These are phyloP conservation scores for Botrytis elliptica DNA, from an alignment of 2,329 filamentous ascomycete species.

Conservation along the genomic window DNA sequence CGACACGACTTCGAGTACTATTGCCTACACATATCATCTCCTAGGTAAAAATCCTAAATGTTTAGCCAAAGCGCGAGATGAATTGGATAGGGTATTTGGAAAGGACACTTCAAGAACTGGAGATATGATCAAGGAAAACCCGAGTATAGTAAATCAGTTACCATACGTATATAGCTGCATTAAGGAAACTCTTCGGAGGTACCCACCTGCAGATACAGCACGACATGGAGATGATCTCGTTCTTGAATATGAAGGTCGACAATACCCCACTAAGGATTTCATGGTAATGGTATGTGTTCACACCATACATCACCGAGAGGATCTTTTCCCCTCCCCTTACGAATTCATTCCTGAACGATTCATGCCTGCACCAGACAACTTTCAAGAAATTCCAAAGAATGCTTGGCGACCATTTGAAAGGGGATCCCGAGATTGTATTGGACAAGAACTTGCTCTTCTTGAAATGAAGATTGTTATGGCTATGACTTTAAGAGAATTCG, in stretches of 20 bases:
- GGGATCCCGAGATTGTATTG: conserved; percentile 56
- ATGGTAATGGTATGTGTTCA: conserved; percentile 26
- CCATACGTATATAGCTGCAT: conserved; percentile 31
- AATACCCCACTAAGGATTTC: conserved; percentile 23
- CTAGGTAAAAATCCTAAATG: conserved; percentile 28
- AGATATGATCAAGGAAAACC: conserved; percentile 22
- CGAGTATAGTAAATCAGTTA: conserved; percentile 28
- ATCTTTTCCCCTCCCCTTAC: conserved; percentile 44
- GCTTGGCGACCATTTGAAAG: conserved; percentile 57
- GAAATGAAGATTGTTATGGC: conserved; percentile 50
- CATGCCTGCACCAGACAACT: conserved; percentile 38
- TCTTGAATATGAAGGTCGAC: conserved; percentile 6
- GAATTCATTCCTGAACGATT: conserved; percentile 52
- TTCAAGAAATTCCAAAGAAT: conserved; percentile 35
- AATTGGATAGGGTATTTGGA: conserved; percentile 32
- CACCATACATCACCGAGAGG: conserved; percentile 37
- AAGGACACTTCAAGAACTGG: conserved; percentile 23
- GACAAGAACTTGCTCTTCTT: conserved; percentile 52
- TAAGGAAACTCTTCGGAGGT: conserved; percentile 32
- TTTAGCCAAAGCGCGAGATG: conserved; percentile 27
- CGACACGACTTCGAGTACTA: conserved; percentile 31
- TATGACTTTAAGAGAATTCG: conserved; percentile 33
- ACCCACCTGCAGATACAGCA: conserved; percentile 27
- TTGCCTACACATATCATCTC: conserved; percentile 29
- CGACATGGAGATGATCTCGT: conserved; percentile 25